These are phyloP conservation scores for Lachnum nothofagi DNA, from an alignment of 2,329 filamentous ascomycete genomes.

Conservation along the genomic window DNA sequence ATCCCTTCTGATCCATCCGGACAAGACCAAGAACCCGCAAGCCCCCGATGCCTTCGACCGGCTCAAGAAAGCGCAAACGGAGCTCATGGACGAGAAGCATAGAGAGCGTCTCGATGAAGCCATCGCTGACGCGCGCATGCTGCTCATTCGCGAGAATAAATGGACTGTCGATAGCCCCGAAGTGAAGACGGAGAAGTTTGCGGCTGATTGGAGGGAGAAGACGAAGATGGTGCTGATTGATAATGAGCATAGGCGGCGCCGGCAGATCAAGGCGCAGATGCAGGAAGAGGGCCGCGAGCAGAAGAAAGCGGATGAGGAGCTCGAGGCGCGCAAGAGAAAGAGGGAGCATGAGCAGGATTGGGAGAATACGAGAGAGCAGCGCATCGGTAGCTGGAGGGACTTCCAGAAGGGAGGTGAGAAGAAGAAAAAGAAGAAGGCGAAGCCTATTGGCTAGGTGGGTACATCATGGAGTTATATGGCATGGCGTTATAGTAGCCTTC, in stretches of 20 bases:
- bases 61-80: constrained; percentile 87
- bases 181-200: constrained; percentile 77
- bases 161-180: constrained; percentile 86
- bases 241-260: constrained; percentile 76
- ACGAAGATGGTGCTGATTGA: constrained; percentile 85
- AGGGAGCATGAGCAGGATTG: constrained; percentile 90
- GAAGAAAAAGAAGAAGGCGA: constrained; percentile 61
- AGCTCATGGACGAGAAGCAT: constrained; percentile 90
- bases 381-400: constrained; percentile 89
- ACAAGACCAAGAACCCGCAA: constrained; percentile 87
- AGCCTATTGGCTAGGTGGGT: constrained; percentile 27
- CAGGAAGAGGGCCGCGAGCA: constrained; percentile 92
- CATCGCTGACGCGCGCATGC: constrained; percentile 91
- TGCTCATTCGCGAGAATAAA: constrained; percentile 90
- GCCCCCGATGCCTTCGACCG: constrained; percentile 96
- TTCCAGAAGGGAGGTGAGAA: constrained; percentile 70
- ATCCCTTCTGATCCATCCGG: constrained; percentile 97
- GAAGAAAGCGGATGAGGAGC: constrained; percentile 77
- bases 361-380: constrained; percentile 85
- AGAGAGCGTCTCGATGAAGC: constrained; percentile 84
- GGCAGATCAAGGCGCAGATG: constrained; percentile 89
- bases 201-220: constrained; percentile 83
- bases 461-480: not conserved
- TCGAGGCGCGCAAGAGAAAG: constrained; percentile 75
- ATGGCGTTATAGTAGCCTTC: not conserved